A percentile compares a stretch with the other conserved stretches of the same genome.
phyloP scores from a whole-genome alignment of 257 asterid species.

The Solanum clarkiae region DNA sequence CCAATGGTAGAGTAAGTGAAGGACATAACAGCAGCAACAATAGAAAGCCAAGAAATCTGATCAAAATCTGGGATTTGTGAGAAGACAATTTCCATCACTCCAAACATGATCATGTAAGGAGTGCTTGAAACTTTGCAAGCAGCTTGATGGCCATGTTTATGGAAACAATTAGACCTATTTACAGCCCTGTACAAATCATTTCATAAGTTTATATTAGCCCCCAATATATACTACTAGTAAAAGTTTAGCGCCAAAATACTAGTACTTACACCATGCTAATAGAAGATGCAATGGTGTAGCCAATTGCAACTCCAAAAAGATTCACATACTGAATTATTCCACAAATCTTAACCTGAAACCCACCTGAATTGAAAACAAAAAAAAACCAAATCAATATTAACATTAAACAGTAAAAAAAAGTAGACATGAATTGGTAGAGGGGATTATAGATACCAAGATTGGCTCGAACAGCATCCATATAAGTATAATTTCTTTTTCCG shows the following conservation, averaged over 20 bases:
- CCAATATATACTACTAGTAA: too few species aligned
- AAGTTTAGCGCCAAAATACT: too few species aligned
- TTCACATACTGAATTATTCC: conserved; percentile 46
- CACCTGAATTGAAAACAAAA: conserved; percentile 20
- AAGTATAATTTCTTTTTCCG: conserved; percentile 51
- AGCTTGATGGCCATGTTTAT: conserved; percentile 37
- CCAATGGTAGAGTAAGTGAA: conserved; percentile 62
- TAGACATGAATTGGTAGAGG: neutral
- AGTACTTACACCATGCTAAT: conserved; percentile 56
- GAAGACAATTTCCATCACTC: conserved; percentile 33
- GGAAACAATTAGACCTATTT: conserved; percentile 50
- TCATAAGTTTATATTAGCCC: neutral
- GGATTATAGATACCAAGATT: conserved; percentile 28
- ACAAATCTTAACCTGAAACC: conserved; percentile 38
- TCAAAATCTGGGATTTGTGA: conserved; percentile 74
- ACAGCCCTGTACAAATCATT: conserved; percentile 34
- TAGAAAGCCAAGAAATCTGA: conserved; percentile 65
- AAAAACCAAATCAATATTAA: neutral
- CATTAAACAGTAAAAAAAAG: neutral
- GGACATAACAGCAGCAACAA: conserved; percentile 71
- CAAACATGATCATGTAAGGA: conserved; percentile 65
- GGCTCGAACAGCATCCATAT: conserved; percentile 52
- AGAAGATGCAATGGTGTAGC: conserved; percentile 64
- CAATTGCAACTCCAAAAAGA: conserved; percentile 46
- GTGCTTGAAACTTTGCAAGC: conserved; percentile 44